Conservation (phyloP, 257 asterid genomes). For the Solanum neorickii region DNA sequence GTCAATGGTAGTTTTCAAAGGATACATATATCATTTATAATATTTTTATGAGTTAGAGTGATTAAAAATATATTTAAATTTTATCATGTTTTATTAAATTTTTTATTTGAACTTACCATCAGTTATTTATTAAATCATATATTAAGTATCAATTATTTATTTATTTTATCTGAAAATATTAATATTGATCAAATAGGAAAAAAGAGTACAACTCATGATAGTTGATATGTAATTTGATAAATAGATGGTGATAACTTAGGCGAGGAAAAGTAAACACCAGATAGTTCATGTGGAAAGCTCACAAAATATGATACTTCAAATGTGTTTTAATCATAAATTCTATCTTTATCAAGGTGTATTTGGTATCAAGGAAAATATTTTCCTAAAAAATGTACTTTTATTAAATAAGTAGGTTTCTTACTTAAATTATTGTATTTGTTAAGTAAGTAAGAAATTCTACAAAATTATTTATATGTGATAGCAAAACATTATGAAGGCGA, state of each 20-base stretch:
- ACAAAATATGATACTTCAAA: background rate
- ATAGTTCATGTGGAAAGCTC: background rate
- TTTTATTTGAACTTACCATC: rapidly evolving
- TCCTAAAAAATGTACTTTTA: background rate
- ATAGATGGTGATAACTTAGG: background rate
- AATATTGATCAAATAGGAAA: background rate
- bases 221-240: background rate
- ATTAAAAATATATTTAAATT: background rate
- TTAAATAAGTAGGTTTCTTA: too few species aligned
- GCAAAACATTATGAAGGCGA: background rate
- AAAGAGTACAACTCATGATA: background rate
- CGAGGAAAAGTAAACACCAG: background rate
- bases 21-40: background rate
- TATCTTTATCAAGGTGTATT: background rate
- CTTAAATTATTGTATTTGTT: background rate
- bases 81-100: background rate
- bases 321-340: background rate
- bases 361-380: background rate
- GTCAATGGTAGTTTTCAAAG: background rate
- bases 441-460: background rate
- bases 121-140: background rate
- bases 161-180: background rate
- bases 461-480: too few species aligned
- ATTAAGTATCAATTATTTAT: background rate
- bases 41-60: background rate